phyloP scores from a whole-genome alignment of 345 rosid genomes.

The Syzygium jambos region DNA sequence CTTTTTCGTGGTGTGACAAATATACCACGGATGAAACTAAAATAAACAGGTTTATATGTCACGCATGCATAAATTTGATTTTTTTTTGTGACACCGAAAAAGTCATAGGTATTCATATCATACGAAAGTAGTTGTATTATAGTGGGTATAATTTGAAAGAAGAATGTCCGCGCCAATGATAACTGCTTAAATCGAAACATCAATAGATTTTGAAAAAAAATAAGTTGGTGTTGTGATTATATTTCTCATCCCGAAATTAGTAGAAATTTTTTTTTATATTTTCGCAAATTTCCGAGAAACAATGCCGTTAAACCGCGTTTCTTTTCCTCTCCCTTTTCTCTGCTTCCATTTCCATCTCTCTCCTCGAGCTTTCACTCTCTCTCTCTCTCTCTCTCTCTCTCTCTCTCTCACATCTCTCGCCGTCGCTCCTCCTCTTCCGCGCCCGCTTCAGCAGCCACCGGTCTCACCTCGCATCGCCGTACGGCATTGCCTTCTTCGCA shows the following conservation, averaged over 20 bases:
- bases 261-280: background rate
- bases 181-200: background rate
- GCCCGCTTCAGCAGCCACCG: background rate
- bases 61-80: too few species aligned
- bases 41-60: too few species aligned
- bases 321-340: background rate
- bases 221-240: background rate
- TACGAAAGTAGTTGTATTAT: too few species aligned
- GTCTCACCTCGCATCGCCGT: background rate
- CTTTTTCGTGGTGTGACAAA: too few species aligned
- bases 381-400: background rate
- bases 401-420: background rate
- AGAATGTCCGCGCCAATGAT: background rate
- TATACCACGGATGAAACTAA: too few species aligned
- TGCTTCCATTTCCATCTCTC: background rate
- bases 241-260: background rate
- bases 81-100: too few species aligned
- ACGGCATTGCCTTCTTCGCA: background rate
- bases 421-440: background rate
- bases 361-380: background rate
- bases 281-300: background rate
- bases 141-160: background rate
- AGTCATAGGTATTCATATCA: too few species aligned
- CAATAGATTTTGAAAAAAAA: background rate
- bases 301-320: background rate